Evolutionary conservation across 805 yeast species (phyloP), one percentile per base, ranked within the genome.

Genomic region (Hanseniaspora jakobsenii): DNA sequence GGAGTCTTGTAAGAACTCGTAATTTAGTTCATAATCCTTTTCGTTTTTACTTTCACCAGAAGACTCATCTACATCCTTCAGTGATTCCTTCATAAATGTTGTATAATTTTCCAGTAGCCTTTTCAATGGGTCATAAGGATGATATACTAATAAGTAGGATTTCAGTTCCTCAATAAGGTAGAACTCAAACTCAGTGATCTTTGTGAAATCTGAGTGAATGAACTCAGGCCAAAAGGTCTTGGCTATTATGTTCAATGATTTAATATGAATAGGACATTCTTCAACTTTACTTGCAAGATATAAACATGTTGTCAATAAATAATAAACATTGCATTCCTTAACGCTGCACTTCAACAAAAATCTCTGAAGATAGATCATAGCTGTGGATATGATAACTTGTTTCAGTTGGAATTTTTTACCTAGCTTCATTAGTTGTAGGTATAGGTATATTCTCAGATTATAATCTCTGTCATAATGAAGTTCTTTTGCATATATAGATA

Each of bases 181-280:
- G 58, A 91, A 91, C 62, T 91, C 98, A 62, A 93, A 83, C 58
- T 91, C 97, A 0, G 97, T 96, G 13, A 91, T 67, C 55, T 83
- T 84, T 23, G 94, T 80, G 14, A 86, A 75, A 58, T 89, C 97
- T 48, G 81, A 85, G 0, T 96, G 94, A 29, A 89, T 79, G 54
- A 78, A 84, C 55, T 87, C 95, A 0, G 97, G 96, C 97, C 97
- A 89, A 31, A 85, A 63, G 30, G 79, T 79, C 43, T 95, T 65
- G 2, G 96, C 91, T 57, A 89, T 97, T 16, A 77, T 70, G 18
- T 84, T 73, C 8, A 91, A 70, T 1, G 87, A 74, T 45, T 95
- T 65, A 8, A 91, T 85, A 57, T 91, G 96, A 55, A 82, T 94
- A 1, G 98, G 97, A 53, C 84, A 80, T 60, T 91, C 98, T 59